phyloP scores from a whole-genome alignment of 208 protist genomes.

The Trypanosoma rangeli region DNA sequence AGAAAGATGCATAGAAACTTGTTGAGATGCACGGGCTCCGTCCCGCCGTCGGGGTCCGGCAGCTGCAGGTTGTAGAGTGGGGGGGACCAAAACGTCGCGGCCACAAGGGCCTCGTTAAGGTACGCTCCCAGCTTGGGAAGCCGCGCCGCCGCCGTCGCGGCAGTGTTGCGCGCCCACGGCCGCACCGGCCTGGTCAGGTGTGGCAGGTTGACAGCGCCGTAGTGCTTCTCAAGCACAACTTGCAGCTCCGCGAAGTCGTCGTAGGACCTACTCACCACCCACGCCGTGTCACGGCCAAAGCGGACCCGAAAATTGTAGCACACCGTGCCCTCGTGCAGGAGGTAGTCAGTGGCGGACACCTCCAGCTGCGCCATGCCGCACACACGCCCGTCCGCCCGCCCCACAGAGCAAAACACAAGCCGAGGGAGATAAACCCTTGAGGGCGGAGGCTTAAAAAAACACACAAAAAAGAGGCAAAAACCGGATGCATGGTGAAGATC shows the following conservation, averaged over 20 bases:
- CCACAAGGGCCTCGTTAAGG: slow-evolving; percentile 10
- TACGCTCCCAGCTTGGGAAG: slow-evolving; percentile 18
- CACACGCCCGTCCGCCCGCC: background rate
- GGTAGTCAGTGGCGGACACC: slow-evolving; percentile 21
- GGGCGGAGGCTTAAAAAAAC: background rate
- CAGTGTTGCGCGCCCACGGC: slow-evolving; percentile 16
- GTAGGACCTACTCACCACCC: slow-evolving; percentile 24
- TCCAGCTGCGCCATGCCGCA: slow-evolving; percentile 3
- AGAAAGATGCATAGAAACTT: slow-evolving; percentile 26
- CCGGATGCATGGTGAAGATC: background rate
- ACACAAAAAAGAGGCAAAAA: background rate
- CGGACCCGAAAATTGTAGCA: slow-evolving; percentile 24
- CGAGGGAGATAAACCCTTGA: background rate
- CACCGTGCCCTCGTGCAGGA: slow-evolving; percentile 15
- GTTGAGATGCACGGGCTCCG: slow-evolving; percentile 2
- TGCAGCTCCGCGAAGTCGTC: slow-evolving; percentile 24
- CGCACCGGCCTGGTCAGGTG: slow-evolving; percentile 11
- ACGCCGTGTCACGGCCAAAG: slow-evolving; percentile 6
- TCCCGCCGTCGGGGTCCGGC: slow-evolving; percentile 3
- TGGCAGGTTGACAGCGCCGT: slow-evolving; percentile 12
- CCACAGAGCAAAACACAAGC: background rate
- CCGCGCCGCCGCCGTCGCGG: background rate
- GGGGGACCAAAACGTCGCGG: slow-evolving; percentile 9
- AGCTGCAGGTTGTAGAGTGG: slow-evolving; percentile 3
- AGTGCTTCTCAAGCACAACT: slow-evolving; percentile 17